Base-by-base conservation (phyloP, 345 rosid species). In the Rhodamnia argentea region DNA sequence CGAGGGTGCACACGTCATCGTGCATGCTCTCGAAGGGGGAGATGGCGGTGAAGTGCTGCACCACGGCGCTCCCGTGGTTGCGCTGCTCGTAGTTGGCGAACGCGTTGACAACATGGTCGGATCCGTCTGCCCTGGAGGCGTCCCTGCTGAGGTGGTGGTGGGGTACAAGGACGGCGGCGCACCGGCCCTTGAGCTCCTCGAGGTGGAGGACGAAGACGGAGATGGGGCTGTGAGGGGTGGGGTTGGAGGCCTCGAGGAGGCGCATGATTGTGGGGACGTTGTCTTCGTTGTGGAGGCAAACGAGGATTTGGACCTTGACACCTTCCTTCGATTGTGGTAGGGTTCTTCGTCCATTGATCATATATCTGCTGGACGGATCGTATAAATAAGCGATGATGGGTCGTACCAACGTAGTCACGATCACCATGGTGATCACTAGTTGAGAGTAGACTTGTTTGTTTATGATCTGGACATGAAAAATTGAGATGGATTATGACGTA, bases 11-110 rank as follows among this genome's bases (percentile, higher is more conserved):
- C 1, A 96, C 87, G 85, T 94, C 97, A 70, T 94, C 93, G 58
- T 92, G 95, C 96, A 95, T 95, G 0, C 92, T 89, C 53, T 91
- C 52, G 88, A 87, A 91, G 16, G 94, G 93, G 7, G 97, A 96
- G n/a, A 95, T 83, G 8, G 90, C 90, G 2, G 98, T 96, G 26
- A 95, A 86, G 18, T 89, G 88, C 18, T 91, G 91, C 54, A 93
- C 89, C 54, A 64, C 59, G 42, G 52, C 22, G 62, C 83, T 56
- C 13, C 87, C 86, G 18, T 44, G 10, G 55, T 44, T 27, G 29
- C 62, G 13, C 7, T 22, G 52, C 83, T 89, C 89, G 29, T 75
- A 90, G 24, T 53, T 84, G 20, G 78, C 82, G 86, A 90, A 90
- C n/a, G 89, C 90, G 42, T 88, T 88, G 81, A 86, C 47, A 2